phyloP scores from a whole-genome alignment of 495 filamentous ascomycete genomes.

The Penicillium parvum region DNA sequence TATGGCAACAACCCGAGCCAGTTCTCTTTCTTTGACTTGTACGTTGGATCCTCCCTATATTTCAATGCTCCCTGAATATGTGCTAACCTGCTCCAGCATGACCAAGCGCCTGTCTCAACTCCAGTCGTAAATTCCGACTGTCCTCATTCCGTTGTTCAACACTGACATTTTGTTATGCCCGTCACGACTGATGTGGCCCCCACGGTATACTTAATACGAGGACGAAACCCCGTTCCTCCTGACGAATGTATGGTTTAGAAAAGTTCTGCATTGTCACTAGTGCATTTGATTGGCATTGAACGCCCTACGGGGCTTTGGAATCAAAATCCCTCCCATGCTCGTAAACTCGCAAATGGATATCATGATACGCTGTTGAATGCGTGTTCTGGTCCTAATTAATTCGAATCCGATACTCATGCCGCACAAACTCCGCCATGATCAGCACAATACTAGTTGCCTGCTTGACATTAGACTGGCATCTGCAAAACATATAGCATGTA shows the following conservation, averaged over 20 bases:
- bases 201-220: conserved; percentile 19
- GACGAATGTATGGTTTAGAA: conserved; percentile 30
- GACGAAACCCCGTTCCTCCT: conserved; percentile 9
- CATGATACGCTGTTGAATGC: no score
- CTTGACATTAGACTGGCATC: not conserved
- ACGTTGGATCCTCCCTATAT: conserved; percentile 36
- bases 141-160: conserved; percentile 2
- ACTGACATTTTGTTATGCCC: conserved; percentile 4
- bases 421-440: conserved; percentile 20
- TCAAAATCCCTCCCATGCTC: not conserved
- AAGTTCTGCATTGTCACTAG: conserved; percentile 12
- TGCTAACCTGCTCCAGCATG: conserved; percentile 43
- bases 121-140: conserved; percentile 18
- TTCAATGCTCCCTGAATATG: not conserved
- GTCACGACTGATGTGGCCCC: not conserved
- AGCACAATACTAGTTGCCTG: conserved; percentile 23
- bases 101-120: conserved; percentile 46
- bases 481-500: no score
- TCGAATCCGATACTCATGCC: conserved; percentile 13
- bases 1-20: conserved; percentile 89
- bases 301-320: not conserved
- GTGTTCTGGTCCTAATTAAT: no score
- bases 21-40: conserved; percentile 99
- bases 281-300: conserved; percentile 1
- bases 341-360: no score